Evolutionary conservation across 257 asterid genomes (phyloP).

Genomic region (Verbascum thapsus): DNA sequence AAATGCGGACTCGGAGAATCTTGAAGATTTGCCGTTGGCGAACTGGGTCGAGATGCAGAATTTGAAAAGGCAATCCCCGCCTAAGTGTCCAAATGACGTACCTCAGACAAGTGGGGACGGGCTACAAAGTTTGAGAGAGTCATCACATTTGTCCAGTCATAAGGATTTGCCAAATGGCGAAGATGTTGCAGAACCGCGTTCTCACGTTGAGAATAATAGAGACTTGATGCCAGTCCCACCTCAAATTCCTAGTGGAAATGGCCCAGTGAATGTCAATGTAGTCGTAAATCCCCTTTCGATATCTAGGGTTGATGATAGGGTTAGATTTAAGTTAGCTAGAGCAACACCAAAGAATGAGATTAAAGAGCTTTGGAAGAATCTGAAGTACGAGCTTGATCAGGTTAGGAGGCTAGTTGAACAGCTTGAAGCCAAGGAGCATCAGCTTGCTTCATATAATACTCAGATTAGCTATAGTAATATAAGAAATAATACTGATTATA

Average conservation of each 20-base stretch:
- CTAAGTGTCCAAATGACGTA: conserved; percentile 8
- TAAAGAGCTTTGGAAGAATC: conserved; percentile 50
- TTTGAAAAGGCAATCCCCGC: conserved; percentile 1
- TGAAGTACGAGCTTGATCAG: conserved; percentile 62
- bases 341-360: conserved; percentile 52
- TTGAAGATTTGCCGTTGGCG: conserved; percentile 2
- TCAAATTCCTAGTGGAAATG: conserved; percentile 5
- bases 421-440: conserved; percentile 64
- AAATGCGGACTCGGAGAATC: conserved; percentile 17
- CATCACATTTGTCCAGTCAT: conserved; percentile 25
- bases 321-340: conserved; percentile 55
- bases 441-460: conserved; percentile 43
- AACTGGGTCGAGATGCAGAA: conserved; percentile 11
- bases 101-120: not conserved
- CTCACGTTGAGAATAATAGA: conserved; percentile 7
- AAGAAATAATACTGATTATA: conserved; percentile 38
- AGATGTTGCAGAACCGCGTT: conserved; percentile 20
- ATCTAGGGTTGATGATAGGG: conserved; percentile 58
- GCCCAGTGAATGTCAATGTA: conserved; percentile 27
- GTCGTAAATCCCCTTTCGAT: conserved; percentile 43
- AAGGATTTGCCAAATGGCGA: conserved; percentile 31
- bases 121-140: conserved; percentile 13
- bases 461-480: conserved; percentile 38
- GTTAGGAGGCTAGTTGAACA: conserved; percentile 51
- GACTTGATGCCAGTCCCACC: not conserved